Conservation (phyloP, 495 filamentous ascomycete genomes). For the Hypomontagnella monticulosa region DNA sequence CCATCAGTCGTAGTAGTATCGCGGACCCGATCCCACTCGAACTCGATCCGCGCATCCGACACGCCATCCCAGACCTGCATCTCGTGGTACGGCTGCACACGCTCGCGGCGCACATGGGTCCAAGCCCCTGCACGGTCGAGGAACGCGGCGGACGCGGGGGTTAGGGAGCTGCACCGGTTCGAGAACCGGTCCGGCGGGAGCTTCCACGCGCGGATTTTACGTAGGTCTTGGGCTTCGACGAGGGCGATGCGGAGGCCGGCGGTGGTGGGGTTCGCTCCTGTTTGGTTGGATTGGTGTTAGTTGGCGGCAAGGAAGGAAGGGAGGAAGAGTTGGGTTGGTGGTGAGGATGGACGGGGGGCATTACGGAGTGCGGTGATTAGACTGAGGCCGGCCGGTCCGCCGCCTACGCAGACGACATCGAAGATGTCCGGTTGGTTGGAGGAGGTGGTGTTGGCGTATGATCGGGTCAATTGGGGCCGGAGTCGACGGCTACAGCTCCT, state of each 20-base stretch:
- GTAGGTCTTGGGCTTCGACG: slow-evolving; percentile 86
- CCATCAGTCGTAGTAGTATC: no score
- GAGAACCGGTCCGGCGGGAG: slow-evolving; percentile 78
- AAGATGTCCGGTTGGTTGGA: slow-evolving; percentile 69
- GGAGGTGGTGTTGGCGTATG: slow-evolving; percentile 48
- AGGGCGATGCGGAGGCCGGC: slow-evolving; percentile 84
- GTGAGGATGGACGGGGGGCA: slow-evolving; percentile 35
- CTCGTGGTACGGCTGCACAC: slow-evolving; percentile 87
- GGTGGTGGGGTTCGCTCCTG: slow-evolving; percentile 75
- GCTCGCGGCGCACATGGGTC: slow-evolving; percentile 71
- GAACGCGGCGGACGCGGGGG: slow-evolving; percentile 80
- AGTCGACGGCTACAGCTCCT: slow-evolving; percentile 55
- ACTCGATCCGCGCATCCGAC: slow-evolving; percentile 84
- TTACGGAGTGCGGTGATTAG: slow-evolving; percentile 86
- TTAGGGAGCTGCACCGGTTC: slow-evolving; percentile 94
- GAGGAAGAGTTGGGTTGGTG: slow-evolving; percentile 12
- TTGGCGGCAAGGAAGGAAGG: no score
- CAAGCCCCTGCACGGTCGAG: slow-evolving; percentile 85
- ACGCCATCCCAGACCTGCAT: slow-evolving; percentile 99
- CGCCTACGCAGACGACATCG: slow-evolving; percentile 95
- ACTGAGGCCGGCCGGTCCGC: slow-evolving; percentile 93
- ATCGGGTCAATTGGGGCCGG: slow-evolving; percentile 43
- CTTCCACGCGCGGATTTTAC: slow-evolving; percentile 68
- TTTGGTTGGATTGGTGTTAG: slow-evolving; percentile 11
- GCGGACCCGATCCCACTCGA: slow-evolving; percentile 78